A percentile compares a stretch with the other conserved stretches of the same genome.
Evolutionary conservation across 179 eudicot species (phyloP).

Genomic region (Amaranthus tricolor): DNA sequence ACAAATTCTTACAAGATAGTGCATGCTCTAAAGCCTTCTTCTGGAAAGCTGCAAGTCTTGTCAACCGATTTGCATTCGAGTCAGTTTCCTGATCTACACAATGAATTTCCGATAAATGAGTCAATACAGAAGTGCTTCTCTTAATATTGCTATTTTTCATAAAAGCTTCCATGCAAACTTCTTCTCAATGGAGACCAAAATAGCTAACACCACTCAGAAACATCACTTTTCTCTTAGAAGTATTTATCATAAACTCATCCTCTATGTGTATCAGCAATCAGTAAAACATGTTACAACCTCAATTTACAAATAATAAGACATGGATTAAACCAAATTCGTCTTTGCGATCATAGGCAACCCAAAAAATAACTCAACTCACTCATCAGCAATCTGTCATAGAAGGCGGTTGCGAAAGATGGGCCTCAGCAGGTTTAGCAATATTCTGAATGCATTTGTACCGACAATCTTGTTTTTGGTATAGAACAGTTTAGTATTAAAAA

Average conservation of each 20-base stretch:
- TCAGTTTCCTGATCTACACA: slow-evolving; percentile 36
- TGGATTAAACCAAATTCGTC: not conserved
- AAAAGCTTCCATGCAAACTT: not conserved
- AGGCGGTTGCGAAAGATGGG: not conserved
- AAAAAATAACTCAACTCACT: not conserved
- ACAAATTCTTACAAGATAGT: slow-evolving; percentile 65
- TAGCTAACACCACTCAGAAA: not conserved
- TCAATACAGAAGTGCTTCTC: not conserved
- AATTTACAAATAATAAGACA: not conserved
- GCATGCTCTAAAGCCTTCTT: slow-evolving; percentile 83
- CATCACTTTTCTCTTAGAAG: too few relatives aligned
- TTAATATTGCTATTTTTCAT: not conserved
- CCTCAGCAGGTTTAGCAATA: not conserved
- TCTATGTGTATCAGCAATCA: not conserved
- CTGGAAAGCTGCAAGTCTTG: slow-evolving; percentile 85
- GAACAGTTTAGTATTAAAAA: too few relatives aligned
- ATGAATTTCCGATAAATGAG: slow-evolving; percentile 7
- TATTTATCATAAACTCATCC: not conserved
- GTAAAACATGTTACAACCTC: not conserved
- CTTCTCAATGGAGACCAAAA: not conserved
- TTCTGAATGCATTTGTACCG: not conserved
- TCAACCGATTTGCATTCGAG: slow-evolving; percentile 48
- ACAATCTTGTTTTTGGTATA: not conserved
- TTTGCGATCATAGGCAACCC: too few relatives aligned
- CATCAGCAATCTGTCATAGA: not conserved